phyloP scores from a whole-genome alignment of 1,139 yeast species.

The Hanseniaspora gamundiae region DNA sequence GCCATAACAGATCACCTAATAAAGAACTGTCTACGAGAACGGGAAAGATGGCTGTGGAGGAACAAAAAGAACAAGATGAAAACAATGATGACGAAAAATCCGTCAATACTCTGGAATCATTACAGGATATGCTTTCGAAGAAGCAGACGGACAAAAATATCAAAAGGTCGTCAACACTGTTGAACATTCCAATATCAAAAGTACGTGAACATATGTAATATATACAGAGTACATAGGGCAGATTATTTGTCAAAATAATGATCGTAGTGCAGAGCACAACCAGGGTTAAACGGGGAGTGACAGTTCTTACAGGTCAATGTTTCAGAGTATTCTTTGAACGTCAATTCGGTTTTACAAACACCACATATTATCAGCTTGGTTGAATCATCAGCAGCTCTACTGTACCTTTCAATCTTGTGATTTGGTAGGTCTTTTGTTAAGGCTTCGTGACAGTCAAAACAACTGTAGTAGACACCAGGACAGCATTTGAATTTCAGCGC shows the following conservation, averaged over 20 bases:
- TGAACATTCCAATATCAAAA: constrained; percentile 15
- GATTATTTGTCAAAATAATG: constrained; percentile 15
- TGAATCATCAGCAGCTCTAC: constrained; percentile 8
- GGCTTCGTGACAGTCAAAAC: constrained; percentile 20
- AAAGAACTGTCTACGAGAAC: no score
- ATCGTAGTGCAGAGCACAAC: constrained; percentile 21
- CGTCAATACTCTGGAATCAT: background rate
- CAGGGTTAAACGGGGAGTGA: constrained; percentile 18
- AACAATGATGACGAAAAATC: background rate
- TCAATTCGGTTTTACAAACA: constrained; percentile 17
- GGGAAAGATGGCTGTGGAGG: no score
- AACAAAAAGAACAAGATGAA: no score
- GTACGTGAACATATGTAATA: constrained; percentile 7
- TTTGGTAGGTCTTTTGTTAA: constrained; percentile 1
- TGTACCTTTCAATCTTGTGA: constrained; percentile 13
- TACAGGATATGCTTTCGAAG: no score
- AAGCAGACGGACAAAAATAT: background rate
- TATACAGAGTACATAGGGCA: background rate
- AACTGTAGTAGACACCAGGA: constrained; percentile 16
- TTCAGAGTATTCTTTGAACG: constrained; percentile 15
- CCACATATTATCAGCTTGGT: constrained; percentile 20
- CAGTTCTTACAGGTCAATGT: constrained; percentile 16
- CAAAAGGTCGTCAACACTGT: constrained; percentile 7
- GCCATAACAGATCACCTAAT: no score
- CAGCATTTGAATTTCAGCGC: constrained; percentile 24